These are phyloP conservation scores for Eucalyptus sideroxylon DNA, from an alignment of 345 rosid species.

Conservation along the genomic window DNA sequence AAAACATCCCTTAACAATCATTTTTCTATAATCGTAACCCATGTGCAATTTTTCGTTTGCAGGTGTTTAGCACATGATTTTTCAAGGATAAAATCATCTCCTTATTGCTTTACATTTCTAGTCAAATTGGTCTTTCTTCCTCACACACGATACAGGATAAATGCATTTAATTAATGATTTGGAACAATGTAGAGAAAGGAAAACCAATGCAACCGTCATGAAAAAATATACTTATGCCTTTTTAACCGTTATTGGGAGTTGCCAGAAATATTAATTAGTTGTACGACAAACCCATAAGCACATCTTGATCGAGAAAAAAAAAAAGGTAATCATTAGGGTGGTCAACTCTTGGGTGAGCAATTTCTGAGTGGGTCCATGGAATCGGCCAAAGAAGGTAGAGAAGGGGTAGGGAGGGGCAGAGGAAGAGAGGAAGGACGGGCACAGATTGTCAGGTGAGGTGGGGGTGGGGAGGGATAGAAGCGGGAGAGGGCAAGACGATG, in stretches of 20 bases:
- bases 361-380: too few relatives aligned
- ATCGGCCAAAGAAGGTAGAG: too few relatives aligned
- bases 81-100: background rate
- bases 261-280: background rate
- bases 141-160: background rate
- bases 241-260: background rate
- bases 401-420: too few relatives aligned
- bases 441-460: too few relatives aligned
- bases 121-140: background rate
- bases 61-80: background rate
- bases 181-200: background rate
- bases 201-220: background rate
- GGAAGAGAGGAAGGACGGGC: too few relatives aligned
- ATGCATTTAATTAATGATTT: background rate
- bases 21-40: background rate
- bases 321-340: too few relatives aligned
- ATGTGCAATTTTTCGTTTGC: background rate
- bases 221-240: too few relatives aligned
- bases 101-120: too few relatives aligned
- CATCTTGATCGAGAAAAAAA: too few relatives aligned
- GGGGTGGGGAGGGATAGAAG: too few relatives aligned
- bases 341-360: too few relatives aligned
- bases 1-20: background rate
- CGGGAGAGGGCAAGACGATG: too few relatives aligned
- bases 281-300: background rate